Evolutionary conservation across 148 eudicot genomes (phyloP).

Genomic region (Agrostemma githago): DNA sequence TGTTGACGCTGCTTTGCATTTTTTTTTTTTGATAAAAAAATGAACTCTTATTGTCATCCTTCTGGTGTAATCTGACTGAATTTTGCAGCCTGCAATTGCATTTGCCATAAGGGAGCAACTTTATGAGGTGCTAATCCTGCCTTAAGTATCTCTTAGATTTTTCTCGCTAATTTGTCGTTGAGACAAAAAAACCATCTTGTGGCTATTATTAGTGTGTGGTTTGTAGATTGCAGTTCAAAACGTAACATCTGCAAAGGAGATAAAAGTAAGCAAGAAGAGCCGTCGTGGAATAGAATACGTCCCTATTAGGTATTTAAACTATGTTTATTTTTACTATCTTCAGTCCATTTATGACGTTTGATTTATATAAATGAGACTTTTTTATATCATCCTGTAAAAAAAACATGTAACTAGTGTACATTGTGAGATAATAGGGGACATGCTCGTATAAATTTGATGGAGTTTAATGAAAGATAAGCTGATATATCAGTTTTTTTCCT

Average conservation of each 20-base stretch:
- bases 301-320: slow-evolving; percentile 51
- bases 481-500: neutral
- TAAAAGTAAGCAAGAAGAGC: slow-evolving; percentile 63
- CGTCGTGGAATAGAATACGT: slow-evolving; percentile 66
- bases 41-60: neutral
- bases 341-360: neutral
- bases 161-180: neutral
- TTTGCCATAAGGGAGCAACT: slow-evolving; percentile 94
- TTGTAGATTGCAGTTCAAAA: slow-evolving; percentile 83
- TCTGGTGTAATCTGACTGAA: neutral
- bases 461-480: neutral
- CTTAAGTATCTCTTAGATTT: neutral
- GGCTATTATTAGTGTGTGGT: neutral
- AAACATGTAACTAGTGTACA: neutral
- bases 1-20: neutral
- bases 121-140: slow-evolving; percentile 56
- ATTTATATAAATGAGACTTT: neutral
- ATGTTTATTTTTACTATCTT: neutral
- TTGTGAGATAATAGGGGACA: neutral
- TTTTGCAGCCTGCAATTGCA: slow-evolving; percentile 91
- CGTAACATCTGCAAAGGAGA: slow-evolving; percentile 79
- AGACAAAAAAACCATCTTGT: neutral
- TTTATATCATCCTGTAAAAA: neutral
- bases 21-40: neutral
- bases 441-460: neutral